phyloP scores from a whole-genome alignment of 345 rosid species.

The Citrus cavaleriei region DNA sequence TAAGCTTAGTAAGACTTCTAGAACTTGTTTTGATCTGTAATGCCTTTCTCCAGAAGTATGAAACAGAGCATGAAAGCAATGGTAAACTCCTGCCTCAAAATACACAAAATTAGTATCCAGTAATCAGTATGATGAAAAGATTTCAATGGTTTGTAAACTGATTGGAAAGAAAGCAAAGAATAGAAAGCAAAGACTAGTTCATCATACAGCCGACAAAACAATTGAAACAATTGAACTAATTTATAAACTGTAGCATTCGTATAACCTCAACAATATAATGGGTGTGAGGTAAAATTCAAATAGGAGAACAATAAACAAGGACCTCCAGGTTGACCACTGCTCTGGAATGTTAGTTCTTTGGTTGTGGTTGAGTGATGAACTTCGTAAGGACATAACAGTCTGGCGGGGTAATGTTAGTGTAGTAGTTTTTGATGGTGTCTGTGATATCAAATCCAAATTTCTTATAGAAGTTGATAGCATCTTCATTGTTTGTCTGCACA shows the following conservation, averaged over 20 bases:
- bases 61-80: not conserved
- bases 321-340: not conserved
- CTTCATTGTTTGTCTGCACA: conserved; percentile 95
- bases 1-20: not conserved
- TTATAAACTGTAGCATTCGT: conserved; percentile 10
- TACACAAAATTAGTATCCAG: not conserved
- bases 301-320: not conserved
- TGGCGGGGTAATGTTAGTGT: conserved; percentile 77
- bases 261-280: conserved; percentile 14
- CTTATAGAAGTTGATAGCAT: conserved; percentile 92
- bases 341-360: conserved; percentile 41
- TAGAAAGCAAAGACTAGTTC: not conserved
- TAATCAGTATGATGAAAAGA: conserved; percentile 3
- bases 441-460: conserved; percentile 89
- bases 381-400: conserved; percentile 81
- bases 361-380: conserved; percentile 44
- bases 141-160: not conserved
- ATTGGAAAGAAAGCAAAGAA: not conserved
- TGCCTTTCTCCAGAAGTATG: not conserved
- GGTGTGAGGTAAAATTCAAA: conserved; percentile 5
- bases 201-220: not conserved
- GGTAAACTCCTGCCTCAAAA: not conserved
- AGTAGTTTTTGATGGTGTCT: conserved; percentile 80
- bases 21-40: not conserved
- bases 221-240: conserved; percentile 10